Percentiles rank a stretch among this genome's conserved stretches.
These are phyloP conservation scores for Collybia sordida DNA, from an alignment of 768 basidiomycete genomes.

Conservation along the genomic window DNA sequence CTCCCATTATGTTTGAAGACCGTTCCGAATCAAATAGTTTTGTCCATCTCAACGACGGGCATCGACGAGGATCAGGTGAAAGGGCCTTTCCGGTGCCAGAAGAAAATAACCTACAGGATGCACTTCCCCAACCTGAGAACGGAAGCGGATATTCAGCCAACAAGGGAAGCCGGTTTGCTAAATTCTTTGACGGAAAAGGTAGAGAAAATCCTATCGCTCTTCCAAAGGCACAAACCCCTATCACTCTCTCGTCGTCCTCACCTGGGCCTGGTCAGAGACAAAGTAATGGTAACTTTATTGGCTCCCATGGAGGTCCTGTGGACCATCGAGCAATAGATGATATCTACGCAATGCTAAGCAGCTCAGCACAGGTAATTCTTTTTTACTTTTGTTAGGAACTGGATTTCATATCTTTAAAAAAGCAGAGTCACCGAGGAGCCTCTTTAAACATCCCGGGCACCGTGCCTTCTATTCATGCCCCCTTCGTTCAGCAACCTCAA, in stretches of 20 bases:
- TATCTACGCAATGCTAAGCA: conserved; percentile 78
- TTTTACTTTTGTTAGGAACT: neutral
- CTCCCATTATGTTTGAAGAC: conserved; percentile 22
- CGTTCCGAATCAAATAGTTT: conserved; percentile 14
- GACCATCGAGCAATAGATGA: conserved; percentile 74
- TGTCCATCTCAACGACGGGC: conserved; percentile 6
- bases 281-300: conserved; percentile 46
- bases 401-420: conserved; percentile 1
- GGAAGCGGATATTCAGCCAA: conserved; percentile 48
- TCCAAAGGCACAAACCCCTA: conserved; percentile 36
- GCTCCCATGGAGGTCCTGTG: conserved; percentile 32
- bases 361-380: conserved; percentile 61
- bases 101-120: conserved; percentile 11
- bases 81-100: conserved; percentile 18
- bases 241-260: conserved; percentile 43
- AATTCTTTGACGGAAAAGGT: conserved; percentile 80
- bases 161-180: conserved; percentile 84
- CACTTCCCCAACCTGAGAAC: conserved; percentile 20
- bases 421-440: conserved; percentile 30
- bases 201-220: conserved; percentile 37
- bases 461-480: conserved; percentile 21
- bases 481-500: conserved; percentile 35
- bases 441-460: conserved; percentile 18
- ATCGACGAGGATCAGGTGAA: conserved; percentile 13
- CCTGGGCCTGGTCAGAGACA: conserved; percentile 36